These are phyloP conservation scores for Macaranga tanarius DNA, from an alignment of 441 rosid genomes.

Conservation along the genomic window DNA sequence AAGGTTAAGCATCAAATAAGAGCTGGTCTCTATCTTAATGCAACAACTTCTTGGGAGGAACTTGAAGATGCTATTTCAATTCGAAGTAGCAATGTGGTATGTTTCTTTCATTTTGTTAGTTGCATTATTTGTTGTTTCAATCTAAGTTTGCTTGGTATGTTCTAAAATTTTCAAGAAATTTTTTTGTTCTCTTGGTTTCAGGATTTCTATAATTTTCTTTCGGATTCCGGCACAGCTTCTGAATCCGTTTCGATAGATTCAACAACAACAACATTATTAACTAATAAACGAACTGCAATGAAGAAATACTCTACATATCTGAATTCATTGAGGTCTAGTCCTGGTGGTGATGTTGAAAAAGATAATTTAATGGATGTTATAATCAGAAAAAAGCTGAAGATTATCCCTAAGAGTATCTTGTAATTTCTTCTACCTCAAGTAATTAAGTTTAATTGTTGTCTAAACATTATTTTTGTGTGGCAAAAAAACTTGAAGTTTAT, in stretches of 20 bases:
- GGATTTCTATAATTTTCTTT: constrained; percentile 84
- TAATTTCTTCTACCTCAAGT: constrained; percentile 20
- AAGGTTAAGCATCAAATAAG: constrained; percentile 54
- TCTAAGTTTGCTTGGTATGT: not conserved
- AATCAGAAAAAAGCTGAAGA: constrained; percentile 66
- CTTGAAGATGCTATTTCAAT: constrained; percentile 43
- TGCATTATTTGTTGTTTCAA: not conserved
- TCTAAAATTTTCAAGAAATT: not conserved
- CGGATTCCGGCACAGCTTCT: constrained; percentile 53
- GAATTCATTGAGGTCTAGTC: constrained; percentile 33
- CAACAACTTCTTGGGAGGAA: constrained; percentile 60
- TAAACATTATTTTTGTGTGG: not conserved
- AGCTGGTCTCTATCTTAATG: constrained; percentile 44
- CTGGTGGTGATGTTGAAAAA: constrained; percentile 36
- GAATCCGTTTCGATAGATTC: constrained; percentile 19
- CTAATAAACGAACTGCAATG: constrained; percentile 20
- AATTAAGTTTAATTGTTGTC: not conserved
- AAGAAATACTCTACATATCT: constrained; percentile 57
- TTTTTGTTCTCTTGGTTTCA: constrained; percentile 21
- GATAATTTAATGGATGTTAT: constrained; percentile 57
- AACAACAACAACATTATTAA: not conserved
- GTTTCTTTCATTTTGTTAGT: not conserved
- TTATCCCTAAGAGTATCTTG: constrained; percentile 64
- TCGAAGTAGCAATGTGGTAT: constrained; percentile 61
- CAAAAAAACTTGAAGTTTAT: not conserved